Percentiles rank a stretch among this genome's conserved stretches.
Evolutionary conservation across 139 green algal species (phyloP).

Genomic region (Trebouxia sp.): DNA sequence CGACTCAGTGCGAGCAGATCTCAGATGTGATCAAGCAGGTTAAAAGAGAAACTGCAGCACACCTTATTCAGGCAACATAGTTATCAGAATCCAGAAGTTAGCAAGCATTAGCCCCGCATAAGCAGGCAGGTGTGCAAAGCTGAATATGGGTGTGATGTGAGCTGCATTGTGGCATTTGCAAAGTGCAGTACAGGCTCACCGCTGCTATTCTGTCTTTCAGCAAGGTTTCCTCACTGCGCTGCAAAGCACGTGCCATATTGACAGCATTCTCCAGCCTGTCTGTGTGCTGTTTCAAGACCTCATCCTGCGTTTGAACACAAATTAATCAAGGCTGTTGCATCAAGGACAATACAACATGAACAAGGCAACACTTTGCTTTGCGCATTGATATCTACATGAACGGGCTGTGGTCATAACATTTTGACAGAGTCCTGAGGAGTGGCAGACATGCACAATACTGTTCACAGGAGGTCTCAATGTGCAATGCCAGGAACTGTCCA

Average conservation of each 20-base stretch:
- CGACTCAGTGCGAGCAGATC: too few species aligned
- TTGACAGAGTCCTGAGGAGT: neutral
- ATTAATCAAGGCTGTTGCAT: neutral
- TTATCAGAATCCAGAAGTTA: too few species aligned
- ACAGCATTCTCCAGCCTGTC: slow-evolving; percentile 41
- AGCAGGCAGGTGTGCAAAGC: neutral
- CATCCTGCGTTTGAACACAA: slow-evolving; percentile 35
- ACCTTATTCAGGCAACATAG: too few species aligned
- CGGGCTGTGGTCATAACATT: neutral
- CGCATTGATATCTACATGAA: neutral
- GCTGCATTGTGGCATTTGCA: too few species aligned
- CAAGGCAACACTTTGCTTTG: neutral
- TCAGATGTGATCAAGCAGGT: too few species aligned
- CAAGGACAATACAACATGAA: neutral
- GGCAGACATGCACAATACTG: neutral
- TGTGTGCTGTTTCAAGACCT: slow-evolving; percentile 47
- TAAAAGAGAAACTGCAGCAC: too few species aligned
- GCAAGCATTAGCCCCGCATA: neutral
- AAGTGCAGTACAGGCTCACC: slow-evolving; percentile 7
- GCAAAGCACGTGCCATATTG: slow-evolving; percentile 38
- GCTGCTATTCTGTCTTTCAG: slow-evolving; percentile 27
- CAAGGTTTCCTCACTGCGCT: slow-evolving; percentile 33
- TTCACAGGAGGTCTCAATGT: neutral
- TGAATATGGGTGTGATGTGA: neutral
- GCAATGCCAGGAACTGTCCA: neutral